Conservation (phyloP, 176 grass and related monocot species). For the Hyparrhenia diplandra region DNA sequence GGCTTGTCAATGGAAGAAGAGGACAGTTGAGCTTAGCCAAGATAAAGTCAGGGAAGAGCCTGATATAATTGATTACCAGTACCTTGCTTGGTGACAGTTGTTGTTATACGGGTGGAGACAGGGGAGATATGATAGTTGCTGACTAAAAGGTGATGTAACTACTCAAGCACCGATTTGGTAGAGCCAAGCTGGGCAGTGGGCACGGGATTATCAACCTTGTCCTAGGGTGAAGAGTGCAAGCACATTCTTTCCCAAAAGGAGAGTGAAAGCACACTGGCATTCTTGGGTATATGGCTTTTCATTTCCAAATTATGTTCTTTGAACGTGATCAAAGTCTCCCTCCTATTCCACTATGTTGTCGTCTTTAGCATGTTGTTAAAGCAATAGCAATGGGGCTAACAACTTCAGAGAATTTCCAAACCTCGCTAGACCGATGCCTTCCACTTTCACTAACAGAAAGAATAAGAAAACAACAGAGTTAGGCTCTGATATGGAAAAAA, state of each 20-base stretch:
- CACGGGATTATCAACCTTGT: conserved; percentile 14
- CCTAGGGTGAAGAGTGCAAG: conserved; percentile 33
- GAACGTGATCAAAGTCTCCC: background rate
- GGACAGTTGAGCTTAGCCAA: conserved; percentile 10
- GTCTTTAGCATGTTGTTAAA: background rate
- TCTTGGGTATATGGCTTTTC: background rate
- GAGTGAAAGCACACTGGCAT: background rate
- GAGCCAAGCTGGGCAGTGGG: conserved; percentile 13
- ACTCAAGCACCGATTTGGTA: conserved; percentile 17
- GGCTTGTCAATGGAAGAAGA: conserved; percentile 18
- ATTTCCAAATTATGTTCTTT: conserved; percentile 19
- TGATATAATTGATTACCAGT: conserved; percentile 6
- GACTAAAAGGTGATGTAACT: conserved; percentile 24
- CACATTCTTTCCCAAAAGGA: conserved; percentile 32
- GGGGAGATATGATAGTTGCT: conserved; percentile 11
- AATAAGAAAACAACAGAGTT: background rate
- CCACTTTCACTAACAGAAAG: background rate
- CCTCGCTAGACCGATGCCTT: background rate
- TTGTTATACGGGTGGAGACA: conserved; percentile 23
- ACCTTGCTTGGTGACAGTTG: conserved; percentile 11
- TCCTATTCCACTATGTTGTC: background rate
- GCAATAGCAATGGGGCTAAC: background rate
- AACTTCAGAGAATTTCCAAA: background rate
- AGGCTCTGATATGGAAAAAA: background rate
- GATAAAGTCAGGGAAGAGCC: background rate